These are phyloP conservation scores for Wickerhamiella azymoides DNA, from an alignment of 805 yeast species.

Conservation along the genomic window DNA sequence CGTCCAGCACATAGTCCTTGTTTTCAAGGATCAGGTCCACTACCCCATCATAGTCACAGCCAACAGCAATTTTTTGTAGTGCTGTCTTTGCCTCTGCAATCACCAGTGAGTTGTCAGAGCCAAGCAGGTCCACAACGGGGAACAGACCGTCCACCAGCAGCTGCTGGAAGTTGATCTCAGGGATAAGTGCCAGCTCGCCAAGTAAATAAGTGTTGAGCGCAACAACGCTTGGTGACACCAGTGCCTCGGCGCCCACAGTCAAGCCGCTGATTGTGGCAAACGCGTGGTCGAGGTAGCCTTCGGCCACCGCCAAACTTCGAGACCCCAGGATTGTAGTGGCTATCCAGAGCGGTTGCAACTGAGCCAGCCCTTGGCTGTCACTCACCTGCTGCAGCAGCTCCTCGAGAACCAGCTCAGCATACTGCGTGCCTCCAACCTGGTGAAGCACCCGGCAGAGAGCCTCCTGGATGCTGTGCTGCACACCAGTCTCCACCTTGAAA, in stretches of 20 bases:
- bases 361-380: constrained; percentile 3
- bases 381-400: not conserved
- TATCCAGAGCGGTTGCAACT: constrained; percentile 13
- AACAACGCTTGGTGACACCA: not conserved
- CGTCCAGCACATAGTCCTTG: constrained; percentile 68
- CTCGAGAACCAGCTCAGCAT: not conserved
- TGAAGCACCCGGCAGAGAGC: constrained; percentile 6
- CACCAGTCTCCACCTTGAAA: not conserved
- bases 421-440: constrained; percentile 6
- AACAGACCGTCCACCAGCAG: constrained; percentile 60
- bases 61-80: constrained; percentile 35
- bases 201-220: constrained; percentile 11
- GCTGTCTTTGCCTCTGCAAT: constrained; percentile 42
- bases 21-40: constrained; percentile 39
- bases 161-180: constrained; percentile 29
- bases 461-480: not conserved
- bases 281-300: constrained; percentile 14
- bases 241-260: not conserved
- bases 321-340: constrained; percentile 10
- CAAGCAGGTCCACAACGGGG: constrained; percentile 59
- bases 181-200: constrained; percentile 14
- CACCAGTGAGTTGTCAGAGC: constrained; percentile 36
- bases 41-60: constrained; percentile 40
- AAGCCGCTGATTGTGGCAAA: constrained; percentile 3
- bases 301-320: not conserved